These are phyloP conservation scores for Penicillium psychrofluorescens DNA, from an alignment of 495 filamentous ascomycete species.

Conservation along the genomic window DNA sequence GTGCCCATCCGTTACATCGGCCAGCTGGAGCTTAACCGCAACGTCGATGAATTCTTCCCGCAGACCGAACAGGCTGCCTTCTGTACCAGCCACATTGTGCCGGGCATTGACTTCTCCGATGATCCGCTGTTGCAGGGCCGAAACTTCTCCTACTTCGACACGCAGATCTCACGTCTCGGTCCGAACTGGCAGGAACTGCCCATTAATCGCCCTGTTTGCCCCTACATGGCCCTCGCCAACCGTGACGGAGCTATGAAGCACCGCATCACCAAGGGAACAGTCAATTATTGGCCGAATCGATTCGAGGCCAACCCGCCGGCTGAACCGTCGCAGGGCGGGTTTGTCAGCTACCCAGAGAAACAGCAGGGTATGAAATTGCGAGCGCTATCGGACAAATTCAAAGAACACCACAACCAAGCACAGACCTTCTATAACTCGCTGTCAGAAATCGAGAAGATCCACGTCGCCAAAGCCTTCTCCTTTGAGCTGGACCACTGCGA, in stretches of 20 bases:
- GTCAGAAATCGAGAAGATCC: conserved; percentile 58
- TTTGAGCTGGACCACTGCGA: conserved; percentile 92
- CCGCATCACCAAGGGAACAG: conserved; percentile 56
- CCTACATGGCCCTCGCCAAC: conserved; percentile 47
- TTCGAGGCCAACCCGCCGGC: conserved; percentile 59
- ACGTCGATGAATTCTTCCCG: conserved; percentile 79
- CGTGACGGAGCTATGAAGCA: conserved; percentile 32
- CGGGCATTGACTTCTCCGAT: conserved; percentile 80
- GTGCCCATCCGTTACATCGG: conserved; percentile 77
- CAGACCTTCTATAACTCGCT: conserved; percentile 77
- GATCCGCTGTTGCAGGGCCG: conserved; percentile 78
- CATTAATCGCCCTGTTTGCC: conserved; percentile 72
- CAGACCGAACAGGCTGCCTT: conserved; percentile 79
- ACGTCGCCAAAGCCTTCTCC: conserved; percentile 60
- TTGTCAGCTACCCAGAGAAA: conserved; percentile 60
- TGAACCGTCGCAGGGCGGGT: conserved; percentile 51
- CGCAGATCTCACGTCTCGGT: conserved; percentile 75
- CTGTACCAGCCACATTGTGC: conserved; percentile 78
- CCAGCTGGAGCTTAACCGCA: conserved; percentile 74
- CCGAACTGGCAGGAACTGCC: conserved; percentile 83
- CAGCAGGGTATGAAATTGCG: conserved; percentile 64
- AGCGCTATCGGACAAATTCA: conserved; percentile 67
- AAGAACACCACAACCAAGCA: conserved; percentile 61
- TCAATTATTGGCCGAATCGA: conserved; percentile 90
- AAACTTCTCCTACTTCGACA: conserved; percentile 85